Percentiles rank a stretch among this genome's conserved stretches.
phyloP scores from a whole-genome alignment of 1,284 basidiomycete species.

The Pyrrhoderma lamaoense region DNA sequence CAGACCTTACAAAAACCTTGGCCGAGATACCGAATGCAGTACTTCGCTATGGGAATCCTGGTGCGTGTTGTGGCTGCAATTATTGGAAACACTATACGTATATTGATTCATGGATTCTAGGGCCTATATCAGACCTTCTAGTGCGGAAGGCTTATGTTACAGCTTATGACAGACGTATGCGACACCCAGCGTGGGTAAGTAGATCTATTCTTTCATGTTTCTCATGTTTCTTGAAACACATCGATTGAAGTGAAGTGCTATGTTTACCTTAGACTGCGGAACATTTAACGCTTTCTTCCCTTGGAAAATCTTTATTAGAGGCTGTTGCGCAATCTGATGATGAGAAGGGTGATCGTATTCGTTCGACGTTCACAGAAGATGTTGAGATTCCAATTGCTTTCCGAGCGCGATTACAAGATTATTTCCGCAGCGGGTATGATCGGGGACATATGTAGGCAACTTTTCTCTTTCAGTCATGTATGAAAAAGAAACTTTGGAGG shows the following conservation, averaged over 20 bases:
- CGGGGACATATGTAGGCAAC: slow-evolving; percentile 85
- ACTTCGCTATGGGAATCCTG: slow-evolving; percentile 71
- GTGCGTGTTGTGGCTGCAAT: slow-evolving; percentile 30
- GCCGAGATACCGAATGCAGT: slow-evolving; percentile 32
- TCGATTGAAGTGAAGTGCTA: no score
- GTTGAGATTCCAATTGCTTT: slow-evolving; percentile 70
- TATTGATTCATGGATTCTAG: slow-evolving; percentile 32
- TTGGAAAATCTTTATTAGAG: slow-evolving; percentile 43
- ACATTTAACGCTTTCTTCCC: slow-evolving; percentile 75
- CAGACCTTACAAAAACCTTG: slow-evolving; percentile 24
- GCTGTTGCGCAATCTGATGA: slow-evolving; percentile 27
- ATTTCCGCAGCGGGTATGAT: slow-evolving; percentile 93
- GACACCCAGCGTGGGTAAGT: slow-evolving; percentile 91
- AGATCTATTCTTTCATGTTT: background rate
- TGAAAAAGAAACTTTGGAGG: slow-evolving; percentile 41
- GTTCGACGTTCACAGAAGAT: slow-evolving; percentile 87
- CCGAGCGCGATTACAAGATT: slow-evolving; percentile 82
- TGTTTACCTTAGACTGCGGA: slow-evolving; percentile 69
- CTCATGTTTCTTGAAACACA: no score
- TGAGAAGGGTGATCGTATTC: slow-evolving; percentile 57
- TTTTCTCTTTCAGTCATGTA: background rate
- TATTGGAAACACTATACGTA: background rate
- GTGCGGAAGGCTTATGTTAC: slow-evolving; percentile 79
- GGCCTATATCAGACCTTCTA: slow-evolving; percentile 78
- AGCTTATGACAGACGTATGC: slow-evolving; percentile 83